Base-by-base conservation (phyloP, 1,139 yeast species). In the Hyphopichia pseudoburtonii region DNA sequence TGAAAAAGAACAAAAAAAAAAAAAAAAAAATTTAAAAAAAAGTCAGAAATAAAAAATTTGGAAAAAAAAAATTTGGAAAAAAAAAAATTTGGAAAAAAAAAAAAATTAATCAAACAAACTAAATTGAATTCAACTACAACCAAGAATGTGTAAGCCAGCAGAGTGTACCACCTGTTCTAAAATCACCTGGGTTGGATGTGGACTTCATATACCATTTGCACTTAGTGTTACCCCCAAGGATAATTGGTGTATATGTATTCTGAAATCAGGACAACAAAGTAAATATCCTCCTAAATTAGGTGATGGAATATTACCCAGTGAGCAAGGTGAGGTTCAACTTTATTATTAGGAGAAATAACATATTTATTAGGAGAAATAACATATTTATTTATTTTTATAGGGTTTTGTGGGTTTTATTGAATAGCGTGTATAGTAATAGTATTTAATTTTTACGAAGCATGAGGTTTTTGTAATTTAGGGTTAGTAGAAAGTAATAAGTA, bases 141-240 rank as follows among this genome's bases (percentile, higher is more conserved):
- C 5, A 23, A 10, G 5, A n/a, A 52, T 54, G 58, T 54, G 58
- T 42, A 51, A 42, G 41, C 44, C 57, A 32, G 46, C 49, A 30
- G 47, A 43, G 14, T 52, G 57, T 34, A 36, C 44, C 15, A 36
- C 37, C 25, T 54, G 58, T 33, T 65, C 48, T 12, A 52, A 54
- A 26, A 45, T 56, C 17, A 47, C 76, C 18, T 73, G 78, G 77
- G 48, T 50, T 34, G 78, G 78, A 16, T 73, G 78, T 52, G 78
- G 78, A 3, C 38, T 48, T 28, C 78, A 73, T 43, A 57, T 72
- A 30, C 64, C 73, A 7, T 28, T 48, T 2, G 75, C 74, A 15
- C 66, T 73, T 75, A 45, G 49, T 16, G 41, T 46, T 5, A 50
- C 55, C 11, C 64, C 73, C 10, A 60, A 60, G 39, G 62, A 54